phyloP scores from a whole-genome alignment of 192 early-diverging fungal genomes.

The Phlyctochytrium planicorne region DNA sequence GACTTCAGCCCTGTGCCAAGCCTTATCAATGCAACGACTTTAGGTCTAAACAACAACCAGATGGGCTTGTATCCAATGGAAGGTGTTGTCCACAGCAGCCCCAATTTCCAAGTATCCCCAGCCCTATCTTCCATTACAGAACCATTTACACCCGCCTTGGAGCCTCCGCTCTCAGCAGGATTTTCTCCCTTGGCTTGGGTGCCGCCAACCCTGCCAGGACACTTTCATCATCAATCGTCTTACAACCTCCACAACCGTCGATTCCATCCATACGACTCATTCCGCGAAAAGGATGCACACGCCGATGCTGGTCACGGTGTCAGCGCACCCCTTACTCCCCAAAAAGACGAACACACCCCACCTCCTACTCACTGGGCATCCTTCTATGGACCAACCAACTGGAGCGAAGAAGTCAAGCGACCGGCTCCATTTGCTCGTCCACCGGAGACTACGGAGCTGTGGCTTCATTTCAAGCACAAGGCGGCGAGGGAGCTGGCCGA shows the following conservation, averaged over 20 bases:
- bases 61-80: neutral
- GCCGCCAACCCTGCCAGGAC: neutral
- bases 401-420: neutral
- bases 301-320: no score
- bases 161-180: no score
- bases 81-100: no score
- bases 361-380: slow-evolving; percentile 1
- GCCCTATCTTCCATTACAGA: no score
- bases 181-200: neutral
- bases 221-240: neutral
- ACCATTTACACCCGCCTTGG: no score
- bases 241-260: neutral
- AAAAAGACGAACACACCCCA: neutral
- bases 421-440: neutral
- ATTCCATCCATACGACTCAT: neutral
- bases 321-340: neutral
- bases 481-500: neutral
- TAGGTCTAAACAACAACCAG: neutral
- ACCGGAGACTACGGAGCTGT: neutral
- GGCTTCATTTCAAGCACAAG: neutral
- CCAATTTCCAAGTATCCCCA: no score
- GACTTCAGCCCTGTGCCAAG: neutral
- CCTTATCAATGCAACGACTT: neutral
- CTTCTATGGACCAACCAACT: neutral
- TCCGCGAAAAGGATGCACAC: no score